Percentiles rank a stretch among this genome's conserved stretches.
These are phyloP conservation scores for Quercus robur DNA, from an alignment of 306 rosid genomes.

Conservation along the genomic window DNA sequence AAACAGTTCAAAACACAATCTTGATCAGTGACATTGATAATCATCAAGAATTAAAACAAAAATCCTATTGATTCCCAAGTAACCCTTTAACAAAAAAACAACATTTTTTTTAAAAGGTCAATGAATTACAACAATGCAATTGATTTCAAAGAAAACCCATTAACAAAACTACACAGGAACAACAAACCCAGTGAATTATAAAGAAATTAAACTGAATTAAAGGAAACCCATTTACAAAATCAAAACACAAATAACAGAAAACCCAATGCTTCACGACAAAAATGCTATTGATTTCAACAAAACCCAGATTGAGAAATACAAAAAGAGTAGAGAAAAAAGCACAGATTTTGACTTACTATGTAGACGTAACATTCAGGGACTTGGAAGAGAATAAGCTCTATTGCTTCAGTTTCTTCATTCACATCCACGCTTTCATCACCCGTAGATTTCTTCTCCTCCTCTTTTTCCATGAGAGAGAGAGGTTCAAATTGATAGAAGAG, in stretches of 20 bases:
- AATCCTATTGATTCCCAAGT: background rate
- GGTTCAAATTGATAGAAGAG: conserved; percentile 24
- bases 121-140: background rate
- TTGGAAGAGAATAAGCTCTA: conserved; percentile 89
- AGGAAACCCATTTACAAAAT: conserved; percentile 3
- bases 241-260: background rate
- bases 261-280: background rate
- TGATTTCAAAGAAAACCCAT: background rate
- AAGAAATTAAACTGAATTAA: background rate
- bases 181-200: background rate
- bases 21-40: background rate
- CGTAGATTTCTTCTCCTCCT: conserved; percentile 33
- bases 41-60: background rate
- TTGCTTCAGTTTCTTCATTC: conserved; percentile 55
- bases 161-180: background rate
- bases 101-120: background rate
- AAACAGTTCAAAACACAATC: background rate
- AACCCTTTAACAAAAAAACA: background rate
- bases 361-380: conserved; percentile 93
- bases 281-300: conserved; percentile 10
- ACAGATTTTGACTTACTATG: conserved; percentile 49
- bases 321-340: background rate
- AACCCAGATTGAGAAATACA: conserved; percentile 17
- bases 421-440: conserved; percentile 40
- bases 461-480: conserved; percentile 55